Conservation (phyloP, 352 stramenopile genomes). For the Pythium phragmitis region DNA sequence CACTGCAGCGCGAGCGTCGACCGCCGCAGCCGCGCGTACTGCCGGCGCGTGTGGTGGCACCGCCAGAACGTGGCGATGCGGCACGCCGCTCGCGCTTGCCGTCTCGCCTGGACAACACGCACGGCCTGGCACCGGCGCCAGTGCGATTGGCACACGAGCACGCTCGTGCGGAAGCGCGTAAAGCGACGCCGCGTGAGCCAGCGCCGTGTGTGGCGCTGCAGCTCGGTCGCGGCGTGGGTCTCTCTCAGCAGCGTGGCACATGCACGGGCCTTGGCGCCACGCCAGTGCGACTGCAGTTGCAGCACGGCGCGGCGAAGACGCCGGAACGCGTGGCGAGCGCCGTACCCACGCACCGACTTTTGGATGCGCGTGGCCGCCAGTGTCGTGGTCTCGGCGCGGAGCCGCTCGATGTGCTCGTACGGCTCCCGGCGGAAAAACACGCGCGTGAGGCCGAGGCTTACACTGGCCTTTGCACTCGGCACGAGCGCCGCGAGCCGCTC, state of each 20-base stretch:
- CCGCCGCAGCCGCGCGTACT: constrained; percentile 33
- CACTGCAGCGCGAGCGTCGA: constrained; percentile 56
- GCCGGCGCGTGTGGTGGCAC: constrained; percentile 29
- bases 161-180: constrained; percentile 34
- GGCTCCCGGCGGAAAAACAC: constrained; percentile 94
- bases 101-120: constrained; percentile 36
- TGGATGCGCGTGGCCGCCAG: constrained; percentile 51
- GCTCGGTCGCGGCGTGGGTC: constrained; percentile 29
- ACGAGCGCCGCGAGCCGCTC: constrained; percentile 12
- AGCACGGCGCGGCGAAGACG: constrained; percentile 37
- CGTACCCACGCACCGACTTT: constrained; percentile 47
- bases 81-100: constrained; percentile 46
- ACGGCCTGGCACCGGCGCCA: constrained; percentile 41
- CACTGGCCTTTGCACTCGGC: constrained; percentile 21
- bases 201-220: constrained; percentile 50
- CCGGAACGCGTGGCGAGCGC: constrained; percentile 38
- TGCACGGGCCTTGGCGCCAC: constrained; percentile 36
- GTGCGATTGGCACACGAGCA: constrained; percentile 52
- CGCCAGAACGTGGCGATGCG: constrained; percentile 42
- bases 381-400: constrained; percentile 35
- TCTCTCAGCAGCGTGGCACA: constrained; percentile 44
- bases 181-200: constrained; percentile 33
- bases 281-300: constrained; percentile 42
- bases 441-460: constrained; percentile 88
- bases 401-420: constrained; percentile 91